A percentile compares a stretch with the other conserved stretches of the same genome.
Evolutionary conservation across 495 filamentous ascomycete genomes (phyloP).

Genomic region (Aspergillus bertholletiae): DNA sequence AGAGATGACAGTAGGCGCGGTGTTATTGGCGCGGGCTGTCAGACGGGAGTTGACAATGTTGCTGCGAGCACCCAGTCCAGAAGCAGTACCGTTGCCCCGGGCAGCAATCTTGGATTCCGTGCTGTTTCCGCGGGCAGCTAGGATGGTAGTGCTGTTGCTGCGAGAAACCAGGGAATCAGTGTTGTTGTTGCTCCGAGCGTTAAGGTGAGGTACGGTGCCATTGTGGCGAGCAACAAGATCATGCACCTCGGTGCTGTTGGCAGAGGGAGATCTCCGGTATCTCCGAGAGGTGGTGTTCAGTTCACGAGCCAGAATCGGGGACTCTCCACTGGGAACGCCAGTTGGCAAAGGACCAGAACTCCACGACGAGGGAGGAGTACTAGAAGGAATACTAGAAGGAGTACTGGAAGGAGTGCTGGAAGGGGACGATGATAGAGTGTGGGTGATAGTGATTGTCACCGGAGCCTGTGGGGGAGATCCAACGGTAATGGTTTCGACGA

Average conservation of each 20-base stretch:
- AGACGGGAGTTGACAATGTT: background rate
- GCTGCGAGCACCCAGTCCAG: slow-evolving; percentile 1
- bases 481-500: slow-evolving; percentile 30
- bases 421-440: slow-evolving; percentile 23
- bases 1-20: background rate
- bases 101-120: background rate
- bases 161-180: too few species aligned
- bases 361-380: slow-evolving; percentile 1
- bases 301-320: background rate
- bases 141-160: background rate
- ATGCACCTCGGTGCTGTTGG: slow-evolving; percentile 2
- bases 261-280: background rate
- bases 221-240: background rate
- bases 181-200: background rate
- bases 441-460: slow-evolving; percentile 32
- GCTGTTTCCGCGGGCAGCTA: background rate
- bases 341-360: background rate
- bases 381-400: too few species aligned
- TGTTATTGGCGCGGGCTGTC: background rate
- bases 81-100: background rate
- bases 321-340: background rate
- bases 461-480: slow-evolving; percentile 26
- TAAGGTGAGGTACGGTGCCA: background rate
- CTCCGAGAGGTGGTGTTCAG: background rate
- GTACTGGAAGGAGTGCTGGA: background rate